Base-by-base conservation (phyloP, 2,329 filamentous ascomycete genomes). In the Penicillium sp. region DNA sequence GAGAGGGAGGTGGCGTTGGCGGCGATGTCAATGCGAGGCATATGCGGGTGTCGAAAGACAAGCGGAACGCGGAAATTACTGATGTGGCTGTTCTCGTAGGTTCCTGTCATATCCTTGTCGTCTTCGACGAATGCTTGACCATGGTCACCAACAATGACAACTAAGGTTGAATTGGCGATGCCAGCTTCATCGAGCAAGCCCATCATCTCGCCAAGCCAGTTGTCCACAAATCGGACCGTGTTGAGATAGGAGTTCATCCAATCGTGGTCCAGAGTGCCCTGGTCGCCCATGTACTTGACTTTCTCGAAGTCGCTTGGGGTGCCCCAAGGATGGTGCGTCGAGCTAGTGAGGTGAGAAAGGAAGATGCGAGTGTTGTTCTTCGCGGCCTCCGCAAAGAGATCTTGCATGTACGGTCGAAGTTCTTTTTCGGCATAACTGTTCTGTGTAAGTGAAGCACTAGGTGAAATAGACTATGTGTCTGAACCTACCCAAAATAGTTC, bases 101-200 rank as follows among this genome's bases (percentile, higher is more conserved):
- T 69, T 6, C 64, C 65, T 14, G 64, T 65, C 45, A 52, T 40
- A 3, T 61, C 55, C 14, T 59, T 55, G 17, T 59, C 56, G 44
- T 70, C 68, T 48, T 69, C 65, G 16, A 60, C 59, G 39, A 71
- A 71, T 6, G 68, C 63, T 44, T 67, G 64, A 18, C 67, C 67
- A 42, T 66, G 67, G 45, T 72, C 69, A 12, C 69, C 69, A 4
- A 70, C 60, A n/a, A 71, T 50, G 2, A 72, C 65, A 1, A 72
- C 63, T 4, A 72, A 54, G 4, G 69, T 72, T 42, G 67, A 61
- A 38, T 71, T 64, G 10, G 66, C 60, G 11, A 71, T 64, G 15
- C 64, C 67, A 2, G 60, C 48, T 22, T 71, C 63, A 16, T 72
- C 66, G 6, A 71, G 55, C 37, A 70, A 50, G 27, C 57, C 52